These are phyloP conservation scores for Fusarium succisae DNA, from an alignment of 2,329 filamentous ascomycete species.

Conservation along the genomic window DNA sequence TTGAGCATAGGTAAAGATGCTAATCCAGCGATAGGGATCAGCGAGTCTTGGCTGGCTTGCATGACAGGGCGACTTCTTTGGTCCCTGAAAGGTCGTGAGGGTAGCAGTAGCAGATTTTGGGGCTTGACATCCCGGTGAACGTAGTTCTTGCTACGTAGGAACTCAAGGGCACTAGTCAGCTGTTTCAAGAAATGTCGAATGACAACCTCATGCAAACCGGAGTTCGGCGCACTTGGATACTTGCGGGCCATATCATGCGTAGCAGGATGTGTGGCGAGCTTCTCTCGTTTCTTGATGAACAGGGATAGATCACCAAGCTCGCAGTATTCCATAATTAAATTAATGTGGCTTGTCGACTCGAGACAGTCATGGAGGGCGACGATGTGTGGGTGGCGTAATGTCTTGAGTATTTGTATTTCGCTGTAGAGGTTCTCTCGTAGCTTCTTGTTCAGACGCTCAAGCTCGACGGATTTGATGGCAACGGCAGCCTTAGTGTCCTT, in stretches of 20 bases:
- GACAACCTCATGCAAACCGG: conserved; percentile 95
- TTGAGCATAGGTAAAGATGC: conserved; percentile 93
- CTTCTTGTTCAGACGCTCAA: conserved; percentile 91
- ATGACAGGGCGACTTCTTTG: conserved; percentile 69
- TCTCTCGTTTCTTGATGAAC: conserved; percentile 94
- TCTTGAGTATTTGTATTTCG: conserved; percentile 95
- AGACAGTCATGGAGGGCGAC: conserved; percentile 95
- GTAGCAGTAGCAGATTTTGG: conserved; percentile 91
- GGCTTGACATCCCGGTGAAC: conserved; percentile 98
- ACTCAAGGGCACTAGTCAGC: conserved; percentile 89
- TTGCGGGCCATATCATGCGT: conserved; percentile 92
- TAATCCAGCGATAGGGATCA: conserved; percentile 83
- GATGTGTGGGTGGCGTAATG: conserved; percentile 93
- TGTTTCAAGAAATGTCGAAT: conserved; percentile 97
- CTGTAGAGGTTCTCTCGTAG: conserved; percentile 94
- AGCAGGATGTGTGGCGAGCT: conserved; percentile 79
- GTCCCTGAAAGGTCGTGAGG: conserved; percentile 76
- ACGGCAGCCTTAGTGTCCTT: conserved; percentile 84
- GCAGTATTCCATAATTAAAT: conserved; percentile 99
- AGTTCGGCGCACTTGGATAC: conserved; percentile 84
- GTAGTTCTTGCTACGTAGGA: conserved; percentile 83
- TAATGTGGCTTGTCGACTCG: conserved; percentile 87
- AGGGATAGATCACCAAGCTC: conserved; percentile 92
- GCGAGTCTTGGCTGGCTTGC: conserved; percentile 78
- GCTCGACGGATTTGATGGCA: conserved; percentile 95